phyloP scores from a whole-genome alignment of 106 monocot species.

The Allium fistulosum region DNA sequence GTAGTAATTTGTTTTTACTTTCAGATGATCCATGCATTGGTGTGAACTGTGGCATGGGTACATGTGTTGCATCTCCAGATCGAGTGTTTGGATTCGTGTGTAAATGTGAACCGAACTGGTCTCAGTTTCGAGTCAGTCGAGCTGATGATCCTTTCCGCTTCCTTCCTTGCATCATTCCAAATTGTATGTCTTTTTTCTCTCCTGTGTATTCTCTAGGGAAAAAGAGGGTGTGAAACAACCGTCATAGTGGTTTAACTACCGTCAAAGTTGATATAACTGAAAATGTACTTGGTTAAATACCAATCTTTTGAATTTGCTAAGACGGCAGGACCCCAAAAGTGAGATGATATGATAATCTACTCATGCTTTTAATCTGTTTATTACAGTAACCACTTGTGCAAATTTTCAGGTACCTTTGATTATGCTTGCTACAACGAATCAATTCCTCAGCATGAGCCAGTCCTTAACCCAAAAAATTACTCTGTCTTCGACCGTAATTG shows the following conservation, averaged over 20 bases:
- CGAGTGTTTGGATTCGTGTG: conserved; percentile 14
- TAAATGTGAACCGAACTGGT: conserved; percentile 16
- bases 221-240: not conserved
- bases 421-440: conserved; percentile 16
- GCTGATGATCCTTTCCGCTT: conserved; percentile 9
- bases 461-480: not conserved
- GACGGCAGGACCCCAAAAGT: no score
- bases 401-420: conserved; percentile 13
- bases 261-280: not conserved
- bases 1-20: not conserved
- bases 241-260: conserved; percentile 2
- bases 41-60: conserved; percentile 24
- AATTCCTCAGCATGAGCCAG: not conserved
- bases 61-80: conserved; percentile 4
- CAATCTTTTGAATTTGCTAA: no score
- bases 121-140: conserved; percentile 9
- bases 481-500: conserved; percentile 20
- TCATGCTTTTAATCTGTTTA: no score
- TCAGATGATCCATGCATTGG: conserved; percentile 6
- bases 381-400: no score
- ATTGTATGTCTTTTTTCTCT: conserved; percentile 13
- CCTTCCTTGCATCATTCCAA: conserved; percentile 29
- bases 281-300: not conserved
- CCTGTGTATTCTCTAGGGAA: not conserved
- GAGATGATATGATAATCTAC: no score